Evolutionary conservation across 257 asterid species (phyloP), one percentile per base, ranked within the genome.

Genomic region (Petunia secreta): DNA sequence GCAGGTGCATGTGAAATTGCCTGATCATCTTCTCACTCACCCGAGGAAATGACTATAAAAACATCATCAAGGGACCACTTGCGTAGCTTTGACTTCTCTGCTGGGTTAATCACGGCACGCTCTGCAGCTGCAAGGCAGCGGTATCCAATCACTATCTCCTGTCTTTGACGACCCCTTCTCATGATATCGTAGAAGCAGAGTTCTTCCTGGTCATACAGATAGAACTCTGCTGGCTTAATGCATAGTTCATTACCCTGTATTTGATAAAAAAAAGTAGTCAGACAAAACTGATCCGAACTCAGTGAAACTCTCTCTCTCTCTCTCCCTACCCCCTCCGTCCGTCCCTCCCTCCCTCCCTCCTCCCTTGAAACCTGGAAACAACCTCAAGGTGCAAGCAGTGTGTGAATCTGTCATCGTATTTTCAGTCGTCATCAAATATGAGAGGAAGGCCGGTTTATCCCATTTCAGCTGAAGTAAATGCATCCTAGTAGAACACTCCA

Each of bases 191-290:
- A 88, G 88, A 95, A 95, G 81, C 97, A 85, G 78, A 93, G 83
- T 77, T 95, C 99, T 85, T 93, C 99, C 89, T 93, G 96, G 88
- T 95, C 97, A 75, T 92, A 92, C 8, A 95, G 92, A 86, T 95
- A 95, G 88, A 89, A 95, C 81, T 93, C 99, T 71, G 97, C 98
- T 8, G 97, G 93, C 89, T 92, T 95, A 82, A 95, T 95, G 92
- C 97, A 95, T 98, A 93, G 87, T 89, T 95, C 95, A 79, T 90
- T 92, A 79, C 99, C 99, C 99, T 95, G 92, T 80, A 83, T 36
- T 73, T 50, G 62, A 69, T 44, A 25, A 25, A 44, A 68, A 46
- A 68, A 46, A 44, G 43, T 43, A 16, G 16, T 69, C 59, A 46
- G 46, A 71, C 48, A 46, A 69, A 71, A 71, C 13, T 48, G 43